Evolutionary conservation across 805 yeast species (phyloP), one percentile per base, ranked within the genome.

Genomic region (Wickerhamiella qilinensis): DNA sequence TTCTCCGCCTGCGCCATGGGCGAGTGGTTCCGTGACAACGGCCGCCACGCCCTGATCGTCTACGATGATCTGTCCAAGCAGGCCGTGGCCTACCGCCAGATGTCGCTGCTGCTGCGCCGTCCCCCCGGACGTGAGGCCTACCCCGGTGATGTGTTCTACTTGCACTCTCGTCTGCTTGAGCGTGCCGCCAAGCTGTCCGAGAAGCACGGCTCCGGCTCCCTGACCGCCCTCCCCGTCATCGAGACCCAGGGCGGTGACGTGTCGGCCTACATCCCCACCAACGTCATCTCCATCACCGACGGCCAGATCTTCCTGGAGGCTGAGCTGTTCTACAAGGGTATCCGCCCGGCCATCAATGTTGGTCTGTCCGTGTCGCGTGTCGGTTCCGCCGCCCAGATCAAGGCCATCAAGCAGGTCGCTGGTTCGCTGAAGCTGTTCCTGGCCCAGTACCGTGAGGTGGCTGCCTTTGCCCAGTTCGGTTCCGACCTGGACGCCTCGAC

Each of bases 381-480:
- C 73, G 98, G 98, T 72, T 88, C 97, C 52, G 98, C 98, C 60
- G 98, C 98, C 60, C 98, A 91, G 76, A 97, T 91, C 59, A 91
- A 91, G 78, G 98, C 98, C 69, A 84, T 91, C 93, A 91, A 91
- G 73, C 97, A 91, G 77, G 97, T 91, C 69, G 98, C 98, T 56
- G 99, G 98, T 80, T 91, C 98, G 56, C 81, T 91, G 72, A 91
- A 91, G 71, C 83, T 91, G 68, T 91, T 85, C 95, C 82, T 91
- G 77, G 99, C 99, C 59, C 99, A 91, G 76, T 91, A 91, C 82
- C 86, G 99, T 84, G 99, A 91, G 79, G 98, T 91, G 59, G 98
- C 98, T 65, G 98, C 99, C 60, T 91, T 91, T 69, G 98, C 99
- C 59, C 99, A 91, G 77, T 91, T 91, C 77, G 99, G 99, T 79